Evolutionary conservation across 2,329 filamentous ascomycete genomes (phyloP).

Genomic region (Fusarium sp.): DNA sequence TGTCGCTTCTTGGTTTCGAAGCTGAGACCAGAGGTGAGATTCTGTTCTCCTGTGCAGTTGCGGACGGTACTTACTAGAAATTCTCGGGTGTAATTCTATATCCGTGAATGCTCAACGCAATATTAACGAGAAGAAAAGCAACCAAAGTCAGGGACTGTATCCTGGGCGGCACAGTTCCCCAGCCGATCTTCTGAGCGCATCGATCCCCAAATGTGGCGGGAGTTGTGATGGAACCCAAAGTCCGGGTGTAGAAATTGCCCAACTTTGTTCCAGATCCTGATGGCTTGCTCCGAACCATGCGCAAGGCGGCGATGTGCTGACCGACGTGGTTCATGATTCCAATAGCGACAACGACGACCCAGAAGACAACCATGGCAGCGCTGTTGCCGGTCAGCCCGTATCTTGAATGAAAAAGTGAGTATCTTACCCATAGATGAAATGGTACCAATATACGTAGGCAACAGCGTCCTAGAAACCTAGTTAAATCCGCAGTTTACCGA

Average conservation of each 20-base stretch:
- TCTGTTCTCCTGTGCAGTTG: accelerated
- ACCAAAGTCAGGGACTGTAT: conserved; percentile 57
- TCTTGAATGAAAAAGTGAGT: accelerated
- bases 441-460: conserved; percentile 50
- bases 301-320: conserved; percentile 13
- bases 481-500: conserved; percentile 2
- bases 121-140: conserved; percentile 54
- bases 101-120: conserved; percentile 51
- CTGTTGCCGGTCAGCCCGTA: conserved; percentile 29
- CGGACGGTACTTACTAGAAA: conserved; percentile 50
- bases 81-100: conserved; percentile 54
- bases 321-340: conserved; percentile 50
- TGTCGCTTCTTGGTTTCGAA: conserved; percentile 51
- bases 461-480: conserved; percentile 47
- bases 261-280: background rate
- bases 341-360: conserved; percentile 53
- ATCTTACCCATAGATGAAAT: conserved; percentile 53
- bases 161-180: conserved; percentile 58
- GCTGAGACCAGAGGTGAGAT: conserved; percentile 40
- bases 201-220: conserved; percentile 59
- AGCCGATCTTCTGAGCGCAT: conserved; percentile 58
- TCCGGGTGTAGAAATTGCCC: conserved; percentile 39
- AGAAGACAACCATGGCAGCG: conserved; percentile 54
- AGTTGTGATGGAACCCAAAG: conserved; percentile 50
- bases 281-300: background rate